Evolutionary conservation across 1,284 basidiomycete species (phyloP).

Genomic region (Waitea zeae): DNA sequence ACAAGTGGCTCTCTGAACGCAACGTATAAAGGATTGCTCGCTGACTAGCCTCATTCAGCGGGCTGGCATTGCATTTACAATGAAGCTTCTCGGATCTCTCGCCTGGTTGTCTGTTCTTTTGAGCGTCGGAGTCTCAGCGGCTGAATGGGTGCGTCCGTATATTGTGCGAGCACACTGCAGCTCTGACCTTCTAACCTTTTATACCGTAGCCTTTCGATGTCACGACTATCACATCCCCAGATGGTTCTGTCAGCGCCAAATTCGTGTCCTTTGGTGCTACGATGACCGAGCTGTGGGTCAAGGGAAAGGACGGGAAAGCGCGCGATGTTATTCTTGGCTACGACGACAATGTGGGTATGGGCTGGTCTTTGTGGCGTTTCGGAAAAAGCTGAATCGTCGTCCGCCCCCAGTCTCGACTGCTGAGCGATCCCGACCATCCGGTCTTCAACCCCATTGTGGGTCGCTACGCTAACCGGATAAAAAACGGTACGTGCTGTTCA

Average conservation of each 20-base stretch:
- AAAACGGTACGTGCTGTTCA: conserved; percentile 20
- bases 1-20: no score
- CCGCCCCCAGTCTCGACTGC: conserved; percentile 16
- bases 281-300: conserved; percentile 32
- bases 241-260: conserved; percentile 33
- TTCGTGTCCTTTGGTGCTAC: conserved; percentile 36
- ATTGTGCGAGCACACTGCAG: background rate
- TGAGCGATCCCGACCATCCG: conserved; percentile 28
- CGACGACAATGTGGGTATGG: conserved; percentile 25
- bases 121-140: no score
- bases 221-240: conserved; percentile 27
- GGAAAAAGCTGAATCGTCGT: background rate
- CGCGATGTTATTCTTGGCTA: conserved; percentile 34
- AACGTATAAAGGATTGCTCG: no score
- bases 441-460: conserved; percentile 33
- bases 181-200: background rate
- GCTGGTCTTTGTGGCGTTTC: background rate
- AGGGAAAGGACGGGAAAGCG: conserved; percentile 23
- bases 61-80: no score
- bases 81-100: no score
- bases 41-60: no score
- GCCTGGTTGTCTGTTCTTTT: background rate
- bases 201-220: conserved; percentile 26
- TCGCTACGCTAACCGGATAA: conserved; percentile 31
- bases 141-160: background rate